These are phyloP conservation scores for Aspergillus bridgeri DNA, from an alignment of 495 filamentous ascomycete genomes.

Conservation along the genomic window DNA sequence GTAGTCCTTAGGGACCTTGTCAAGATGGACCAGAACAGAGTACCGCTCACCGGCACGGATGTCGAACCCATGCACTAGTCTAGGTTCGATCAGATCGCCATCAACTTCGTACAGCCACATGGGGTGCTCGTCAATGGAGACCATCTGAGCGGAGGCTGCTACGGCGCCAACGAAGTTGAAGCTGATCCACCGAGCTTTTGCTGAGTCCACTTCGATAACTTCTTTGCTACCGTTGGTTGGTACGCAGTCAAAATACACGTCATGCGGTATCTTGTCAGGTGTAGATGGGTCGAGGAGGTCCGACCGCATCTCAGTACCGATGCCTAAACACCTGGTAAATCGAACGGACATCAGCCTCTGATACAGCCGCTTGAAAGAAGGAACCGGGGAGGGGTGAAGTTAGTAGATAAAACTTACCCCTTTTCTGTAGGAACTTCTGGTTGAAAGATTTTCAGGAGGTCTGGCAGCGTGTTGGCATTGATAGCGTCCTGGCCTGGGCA, in stretches of 20 bases:
- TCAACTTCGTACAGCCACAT: conserved; percentile 44
- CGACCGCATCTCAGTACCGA: too few relatives aligned
- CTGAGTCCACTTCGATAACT: conserved; percentile 32
- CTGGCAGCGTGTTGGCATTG: conserved; percentile 28
- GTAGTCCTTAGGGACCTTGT: conserved; percentile 30
- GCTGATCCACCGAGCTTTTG: conserved; percentile 37
- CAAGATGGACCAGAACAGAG: conserved; percentile 34
- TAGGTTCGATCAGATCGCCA: conserved; percentile 35
- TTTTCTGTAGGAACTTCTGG: conserved; percentile 34
- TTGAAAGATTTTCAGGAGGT: conserved; percentile 12
- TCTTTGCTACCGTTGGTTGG: conserved; percentile 36
- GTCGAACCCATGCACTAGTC: conserved; percentile 24
- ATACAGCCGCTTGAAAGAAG: background rate
- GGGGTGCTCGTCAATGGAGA: conserved; percentile 44
- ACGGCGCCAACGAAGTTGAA: conserved; percentile 47
- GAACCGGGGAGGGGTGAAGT: background rate
- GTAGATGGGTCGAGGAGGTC: too few relatives aligned
- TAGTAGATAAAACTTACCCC: conserved; percentile 32
- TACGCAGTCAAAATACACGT: conserved; percentile 37
- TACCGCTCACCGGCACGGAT: conserved; percentile 38
- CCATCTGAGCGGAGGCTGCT: conserved; percentile 28
- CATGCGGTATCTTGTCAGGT: conserved; percentile 28
- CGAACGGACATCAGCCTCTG: too few relatives aligned
- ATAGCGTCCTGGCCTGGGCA: conserved; percentile 42
- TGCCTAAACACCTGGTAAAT: too few relatives aligned